These are phyloP conservation scores for Penicillium roqueforti DNA, from an alignment of 495 filamentous ascomycete genomes.

Conservation along the genomic window DNA sequence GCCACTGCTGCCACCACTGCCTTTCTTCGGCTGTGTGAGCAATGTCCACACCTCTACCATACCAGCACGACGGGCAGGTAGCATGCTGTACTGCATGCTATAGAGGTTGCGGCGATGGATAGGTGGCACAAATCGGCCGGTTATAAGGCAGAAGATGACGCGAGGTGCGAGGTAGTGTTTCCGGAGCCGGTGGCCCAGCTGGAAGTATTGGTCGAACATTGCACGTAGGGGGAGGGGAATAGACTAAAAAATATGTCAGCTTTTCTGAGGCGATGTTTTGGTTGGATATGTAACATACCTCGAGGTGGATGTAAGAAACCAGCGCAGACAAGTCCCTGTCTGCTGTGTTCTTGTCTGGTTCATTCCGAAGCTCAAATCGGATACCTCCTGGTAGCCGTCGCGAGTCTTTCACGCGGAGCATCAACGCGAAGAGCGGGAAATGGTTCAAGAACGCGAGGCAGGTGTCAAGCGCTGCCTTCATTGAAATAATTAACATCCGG, in stretches of 20 bases:
- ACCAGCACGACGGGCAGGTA: conserved; percentile 74
- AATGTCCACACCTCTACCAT: conserved; percentile 82
- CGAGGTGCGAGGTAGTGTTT: conserved; percentile 90
- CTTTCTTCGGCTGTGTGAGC: conserved; percentile 54
- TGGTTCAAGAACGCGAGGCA: conserved; percentile 92
- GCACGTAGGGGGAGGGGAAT: conserved; percentile 83
- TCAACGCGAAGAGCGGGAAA: conserved; percentile 95
- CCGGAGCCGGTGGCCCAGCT: conserved; percentile 83
- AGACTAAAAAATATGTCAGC: conserved; percentile 49
- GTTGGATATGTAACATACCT: conserved; percentile 46
- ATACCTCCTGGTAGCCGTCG: conserved; percentile 88
- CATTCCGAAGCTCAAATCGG: conserved; percentile 79
- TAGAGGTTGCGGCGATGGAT: conserved; percentile 94
- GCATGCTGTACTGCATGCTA: conserved; percentile 97
- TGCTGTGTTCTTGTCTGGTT: conserved; percentile 24
- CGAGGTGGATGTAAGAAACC: conserved; percentile 74
- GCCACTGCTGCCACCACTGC: conserved; percentile 22
- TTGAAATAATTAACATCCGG: conserved; percentile 86
- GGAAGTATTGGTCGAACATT: conserved; percentile 97
- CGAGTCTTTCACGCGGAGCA: conserved; percentile 94
- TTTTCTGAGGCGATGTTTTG: conserved; percentile 1
- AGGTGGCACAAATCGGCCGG: conserved; percentile 84
- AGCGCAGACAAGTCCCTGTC: conserved; percentile 30
- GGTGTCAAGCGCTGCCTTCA: conserved; percentile 88
- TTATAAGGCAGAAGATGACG: conserved; percentile 82